Conservation (phyloP, 495 filamentous ascomycete genomes). For the Cairneyella variabilis region DNA sequence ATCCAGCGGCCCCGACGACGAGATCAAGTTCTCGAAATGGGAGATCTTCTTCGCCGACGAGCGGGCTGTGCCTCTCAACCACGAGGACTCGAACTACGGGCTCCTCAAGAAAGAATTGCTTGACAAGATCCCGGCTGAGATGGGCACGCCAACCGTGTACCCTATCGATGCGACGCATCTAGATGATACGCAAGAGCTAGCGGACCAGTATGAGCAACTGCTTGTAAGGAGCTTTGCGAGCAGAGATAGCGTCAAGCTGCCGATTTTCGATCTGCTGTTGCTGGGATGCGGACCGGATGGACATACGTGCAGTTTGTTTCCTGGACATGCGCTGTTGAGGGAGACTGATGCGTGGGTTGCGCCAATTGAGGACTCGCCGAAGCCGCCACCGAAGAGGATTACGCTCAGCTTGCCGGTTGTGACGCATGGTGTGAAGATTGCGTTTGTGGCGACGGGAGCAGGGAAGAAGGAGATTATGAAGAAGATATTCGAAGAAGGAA, state of each 20-base stretch:
- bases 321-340: slow-evolving; percentile 78
- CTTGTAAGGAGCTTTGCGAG: slow-evolving; percentile 79
- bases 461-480: slow-evolving; percentile 90
- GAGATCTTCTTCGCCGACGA: slow-evolving; percentile 99
- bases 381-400: slow-evolving; percentile 87
- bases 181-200: slow-evolving; percentile 84
- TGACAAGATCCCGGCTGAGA: slow-evolving; percentile 70
- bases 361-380: slow-evolving; percentile 85
- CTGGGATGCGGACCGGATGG: slow-evolving; percentile 94
- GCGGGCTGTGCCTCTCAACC: slow-evolving; percentile 85
- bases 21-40: slow-evolving; percentile 79
- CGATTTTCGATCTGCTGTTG: slow-evolving; percentile 89
- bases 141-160: slow-evolving; percentile 66
- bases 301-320: slow-evolving; percentile 96
- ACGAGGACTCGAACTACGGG: slow-evolving; percentile 90
- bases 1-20: slow-evolving; percentile 55
- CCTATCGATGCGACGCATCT: slow-evolving; percentile 70
- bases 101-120: slow-evolving; percentile 84
- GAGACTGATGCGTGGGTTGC: slow-evolving; percentile 92
- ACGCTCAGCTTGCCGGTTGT: slow-evolving; percentile 89
- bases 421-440: slow-evolving; percentile 75
- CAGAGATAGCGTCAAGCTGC: slow-evolving; percentile 83
- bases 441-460: slow-evolving; percentile 84
- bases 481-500: slow-evolving; percentile 82
- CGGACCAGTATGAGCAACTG: slow-evolving; percentile 88